Conservation (phyloP, 2,329 filamentous ascomycete genomes). For the Balansia obtecta region DNA sequence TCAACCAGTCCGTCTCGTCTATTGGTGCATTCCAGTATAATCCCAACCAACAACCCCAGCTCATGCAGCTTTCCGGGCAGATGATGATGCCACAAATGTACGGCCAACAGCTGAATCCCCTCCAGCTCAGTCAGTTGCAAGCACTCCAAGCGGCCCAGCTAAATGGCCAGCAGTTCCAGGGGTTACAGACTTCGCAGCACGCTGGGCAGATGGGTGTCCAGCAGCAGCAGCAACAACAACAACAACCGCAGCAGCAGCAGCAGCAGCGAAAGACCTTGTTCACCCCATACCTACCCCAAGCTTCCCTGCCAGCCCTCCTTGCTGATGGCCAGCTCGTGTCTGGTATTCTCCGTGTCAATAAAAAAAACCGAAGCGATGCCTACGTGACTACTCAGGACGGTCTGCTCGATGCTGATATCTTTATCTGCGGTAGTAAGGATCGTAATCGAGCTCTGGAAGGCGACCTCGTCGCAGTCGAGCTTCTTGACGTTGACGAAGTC, state of each 20-base stretch:
- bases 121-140: constrained; percentile 84
- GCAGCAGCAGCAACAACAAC: constrained; percentile 45
- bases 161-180: constrained; percentile 61
- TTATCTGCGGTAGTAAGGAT: constrained; percentile 98
- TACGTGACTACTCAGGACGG: constrained; percentile 90
- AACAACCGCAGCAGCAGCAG: constrained; percentile 52
- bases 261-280: constrained; percentile 97
- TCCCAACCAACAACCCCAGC: constrained; percentile 62
- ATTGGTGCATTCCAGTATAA: constrained; percentile 80
- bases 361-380: constrained; percentile 97
- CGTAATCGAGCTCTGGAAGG: constrained; percentile 94
- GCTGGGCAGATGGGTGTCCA: constrained; percentile 52
- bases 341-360: constrained; percentile 94
- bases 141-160: constrained; percentile 83
- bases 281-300: constrained; percentile 93
- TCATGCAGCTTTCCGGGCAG: constrained; percentile 76
- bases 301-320: constrained; percentile 79
- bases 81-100: constrained; percentile 82
- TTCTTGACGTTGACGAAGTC: constrained; percentile 95
- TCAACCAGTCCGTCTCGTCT: constrained; percentile 74
- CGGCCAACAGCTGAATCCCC: constrained; percentile 73
- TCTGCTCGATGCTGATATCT: constrained; percentile 88
- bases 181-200: constrained; percentile 59
- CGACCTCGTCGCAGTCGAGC: constrained; percentile 87
- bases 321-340: constrained; percentile 89